phyloP scores from a whole-genome alignment of 2,329 filamentous ascomycete genomes.

The Aspergillus fumigatiaffinis region DNA sequence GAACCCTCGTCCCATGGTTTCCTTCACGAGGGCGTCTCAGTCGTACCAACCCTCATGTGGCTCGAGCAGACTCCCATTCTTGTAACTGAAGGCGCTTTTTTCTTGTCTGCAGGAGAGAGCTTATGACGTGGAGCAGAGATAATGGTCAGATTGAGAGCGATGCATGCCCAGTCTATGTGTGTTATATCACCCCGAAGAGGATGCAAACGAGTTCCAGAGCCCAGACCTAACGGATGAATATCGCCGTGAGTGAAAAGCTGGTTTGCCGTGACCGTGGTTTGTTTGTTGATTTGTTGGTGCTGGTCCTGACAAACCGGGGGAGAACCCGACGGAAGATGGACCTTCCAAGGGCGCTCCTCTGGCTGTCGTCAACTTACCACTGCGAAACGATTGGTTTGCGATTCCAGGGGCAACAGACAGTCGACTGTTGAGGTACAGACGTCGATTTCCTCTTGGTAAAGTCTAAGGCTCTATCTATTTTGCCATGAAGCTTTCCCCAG shows the following conservation, averaged over 20 bases:
- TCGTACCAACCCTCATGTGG: background rate
- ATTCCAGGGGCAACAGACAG: constrained; percentile 6
- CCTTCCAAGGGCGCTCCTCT: background rate
- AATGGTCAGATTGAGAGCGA: background rate
- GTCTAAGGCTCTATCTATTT: background rate
- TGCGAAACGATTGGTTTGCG: constrained; percentile 3
- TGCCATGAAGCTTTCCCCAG: background rate
- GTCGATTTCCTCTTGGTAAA: background rate
- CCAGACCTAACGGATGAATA: background rate
- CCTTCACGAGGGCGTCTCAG: background rate
- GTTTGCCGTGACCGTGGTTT: background rate
- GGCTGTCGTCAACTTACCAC: background rate
- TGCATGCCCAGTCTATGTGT: background rate
- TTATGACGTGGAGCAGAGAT: background rate
- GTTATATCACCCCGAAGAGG: background rate
- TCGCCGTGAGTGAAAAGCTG: background rate
- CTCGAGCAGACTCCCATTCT: background rate
- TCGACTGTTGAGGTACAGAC: background rate
- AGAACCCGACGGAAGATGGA: constrained; percentile 11
- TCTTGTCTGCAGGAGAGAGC: background rate
- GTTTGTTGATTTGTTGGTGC: constrained; percentile 5
- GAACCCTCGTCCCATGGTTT: background rate
- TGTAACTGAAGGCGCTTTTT: background rate
- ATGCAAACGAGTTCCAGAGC: background rate
- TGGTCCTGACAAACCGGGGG: constrained; percentile 21